phyloP scores from a whole-genome alignment of 176 grass and related monocot species.

The Oryza glumipatula region DNA sequence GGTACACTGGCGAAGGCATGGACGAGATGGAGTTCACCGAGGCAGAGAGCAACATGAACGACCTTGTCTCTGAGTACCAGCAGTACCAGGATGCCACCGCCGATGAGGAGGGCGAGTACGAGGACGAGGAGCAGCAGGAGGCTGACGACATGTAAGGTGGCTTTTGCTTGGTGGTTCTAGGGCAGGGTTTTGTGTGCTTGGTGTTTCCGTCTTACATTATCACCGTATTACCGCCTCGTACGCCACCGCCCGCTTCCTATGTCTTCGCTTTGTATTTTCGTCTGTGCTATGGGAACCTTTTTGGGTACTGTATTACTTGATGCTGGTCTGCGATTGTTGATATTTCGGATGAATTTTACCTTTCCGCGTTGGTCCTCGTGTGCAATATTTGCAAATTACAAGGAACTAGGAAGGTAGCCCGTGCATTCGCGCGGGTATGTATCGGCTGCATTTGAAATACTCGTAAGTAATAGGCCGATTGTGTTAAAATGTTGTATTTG shows the following conservation, averaged over 20 bases:
- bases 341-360: neutral
- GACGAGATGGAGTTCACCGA: slow-evolving; percentile 93
- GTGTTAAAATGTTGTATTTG: no score
- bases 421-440: no score
- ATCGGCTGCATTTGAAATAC: no score
- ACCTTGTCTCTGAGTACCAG: slow-evolving; percentile 85
- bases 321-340: neutral
- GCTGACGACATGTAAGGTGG: slow-evolving; percentile 42
- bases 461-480: no score
- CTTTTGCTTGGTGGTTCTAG: slow-evolving; percentile 21
- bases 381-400: neutral
- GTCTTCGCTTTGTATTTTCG: neutral
- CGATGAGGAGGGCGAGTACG: slow-evolving; percentile 61
- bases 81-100: slow-evolving; percentile 82
- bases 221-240: slow-evolving; percentile 12
- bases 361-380: neutral
- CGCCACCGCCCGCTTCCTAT: neutral
- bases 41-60: slow-evolving; percentile 94
- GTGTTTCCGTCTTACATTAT: neutral
- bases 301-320: slow-evolving; percentile 23
- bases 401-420: no score
- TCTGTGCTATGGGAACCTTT: slow-evolving; percentile 5
- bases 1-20: slow-evolving; percentile 86
- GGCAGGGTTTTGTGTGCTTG: neutral
- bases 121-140: slow-evolving; percentile 52